Conservation (phyloP, 805 yeast genomes). For the Metschnikowia matae region DNA sequence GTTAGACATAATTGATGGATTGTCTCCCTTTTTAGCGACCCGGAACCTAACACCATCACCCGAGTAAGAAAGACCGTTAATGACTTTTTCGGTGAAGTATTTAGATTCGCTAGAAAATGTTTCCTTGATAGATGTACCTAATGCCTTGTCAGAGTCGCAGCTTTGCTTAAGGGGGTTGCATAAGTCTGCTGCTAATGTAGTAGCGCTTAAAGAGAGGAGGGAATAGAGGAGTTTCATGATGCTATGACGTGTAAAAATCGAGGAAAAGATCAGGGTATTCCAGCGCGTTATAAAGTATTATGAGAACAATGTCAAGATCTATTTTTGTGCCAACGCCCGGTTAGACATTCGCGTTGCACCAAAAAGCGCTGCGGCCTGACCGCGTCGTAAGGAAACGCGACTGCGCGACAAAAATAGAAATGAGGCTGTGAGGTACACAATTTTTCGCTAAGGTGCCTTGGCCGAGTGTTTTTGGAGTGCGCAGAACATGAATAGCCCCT, state of each 20-base stretch:
- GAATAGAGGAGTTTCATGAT: neutral
- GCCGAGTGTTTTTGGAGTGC: neutral
- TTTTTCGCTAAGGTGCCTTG: neutral
- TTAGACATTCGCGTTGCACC: neutral
- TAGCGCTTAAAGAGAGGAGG: neutral
- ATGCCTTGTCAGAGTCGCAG: constrained; percentile 8
- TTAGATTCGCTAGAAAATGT: constrained; percentile 4
- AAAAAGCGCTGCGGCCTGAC: neutral
- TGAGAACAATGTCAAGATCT: neutral
- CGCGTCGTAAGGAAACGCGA: constrained; percentile 1
- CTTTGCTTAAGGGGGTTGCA: constrained; percentile 10
- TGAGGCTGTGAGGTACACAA: neutral
- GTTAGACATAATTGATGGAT: constrained; percentile 72
- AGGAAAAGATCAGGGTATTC: neutral
- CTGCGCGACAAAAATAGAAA: neutral
- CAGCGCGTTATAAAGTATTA: neutral
- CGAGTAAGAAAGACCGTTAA: constrained; percentile 33
- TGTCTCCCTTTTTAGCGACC: constrained; percentile 60
- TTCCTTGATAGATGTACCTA: constrained; percentile 11
- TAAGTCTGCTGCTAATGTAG: neutral
- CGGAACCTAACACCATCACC: constrained; percentile 62
- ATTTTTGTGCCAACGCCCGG: neutral
- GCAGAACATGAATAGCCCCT: neutral
- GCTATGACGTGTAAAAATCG: neutral
- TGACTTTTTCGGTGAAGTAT: constrained; percentile 31